These are phyloP conservation scores for Cutaneotrichosporon cavernicola DNA, from an alignment of 1,284 basidiomycete species.

Conservation along the genomic window DNA sequence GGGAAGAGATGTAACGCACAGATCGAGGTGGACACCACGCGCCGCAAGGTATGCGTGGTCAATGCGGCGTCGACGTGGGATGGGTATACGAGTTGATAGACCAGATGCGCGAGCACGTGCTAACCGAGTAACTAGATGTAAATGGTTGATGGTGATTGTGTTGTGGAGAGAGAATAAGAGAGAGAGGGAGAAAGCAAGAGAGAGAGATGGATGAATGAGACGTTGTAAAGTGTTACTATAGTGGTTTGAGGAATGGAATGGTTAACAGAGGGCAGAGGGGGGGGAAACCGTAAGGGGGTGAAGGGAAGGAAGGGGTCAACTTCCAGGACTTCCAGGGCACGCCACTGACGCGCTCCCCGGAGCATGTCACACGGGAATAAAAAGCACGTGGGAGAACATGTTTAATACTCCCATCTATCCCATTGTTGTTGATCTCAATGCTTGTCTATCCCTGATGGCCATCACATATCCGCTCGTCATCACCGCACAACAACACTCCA, in stretches of 20 bases:
- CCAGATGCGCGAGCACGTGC: too few relatives aligned
- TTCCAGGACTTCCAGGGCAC: not conserved
- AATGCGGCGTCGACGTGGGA: not conserved
- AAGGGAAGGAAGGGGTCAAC: too few relatives aligned
- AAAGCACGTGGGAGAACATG: not conserved
- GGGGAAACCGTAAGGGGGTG: too few relatives aligned
- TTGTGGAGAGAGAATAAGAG: too few relatives aligned
- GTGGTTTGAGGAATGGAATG: too few relatives aligned
- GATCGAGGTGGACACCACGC: not conserved
- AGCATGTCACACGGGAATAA: not conserved
- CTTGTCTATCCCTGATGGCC: not conserved
- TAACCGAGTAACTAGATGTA: too few relatives aligned
- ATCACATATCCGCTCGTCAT: not conserved
- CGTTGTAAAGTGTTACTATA: too few relatives aligned
- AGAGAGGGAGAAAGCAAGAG: too few relatives aligned
- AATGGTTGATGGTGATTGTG: too few relatives aligned
- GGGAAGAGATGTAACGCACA: conserved; percentile 1
- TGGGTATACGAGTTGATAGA: not conserved
- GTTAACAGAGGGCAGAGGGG: too few relatives aligned
- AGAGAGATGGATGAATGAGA: too few relatives aligned
- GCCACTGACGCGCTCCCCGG: not conserved
- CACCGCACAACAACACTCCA: not conserved
- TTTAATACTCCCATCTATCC: not conserved
- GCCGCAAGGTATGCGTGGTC: not conserved
- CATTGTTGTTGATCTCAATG: conserved; percentile 10